phyloP scores from a whole-genome alignment of 1,284 basidiomycete species.

The Rhodotorula sp. region DNA sequence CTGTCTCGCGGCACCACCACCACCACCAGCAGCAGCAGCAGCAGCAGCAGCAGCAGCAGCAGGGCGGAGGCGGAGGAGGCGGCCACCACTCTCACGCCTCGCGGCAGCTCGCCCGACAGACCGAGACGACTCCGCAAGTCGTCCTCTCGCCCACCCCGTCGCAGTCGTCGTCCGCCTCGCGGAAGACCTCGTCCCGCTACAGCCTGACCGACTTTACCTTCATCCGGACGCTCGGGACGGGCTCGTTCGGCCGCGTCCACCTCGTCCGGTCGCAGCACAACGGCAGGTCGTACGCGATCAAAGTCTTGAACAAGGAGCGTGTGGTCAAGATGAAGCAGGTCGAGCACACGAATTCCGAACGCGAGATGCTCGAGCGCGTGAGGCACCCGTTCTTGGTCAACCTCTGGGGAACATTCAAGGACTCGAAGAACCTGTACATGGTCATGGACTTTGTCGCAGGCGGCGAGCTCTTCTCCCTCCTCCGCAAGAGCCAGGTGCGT shows the following conservation, averaged over 20 bases:
- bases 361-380: slow-evolving; percentile 81
- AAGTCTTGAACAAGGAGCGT: slow-evolving; percentile 89
- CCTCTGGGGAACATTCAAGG: slow-evolving; percentile 97
- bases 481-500: slow-evolving; percentile 80
- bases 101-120: slow-evolving; percentile 12
- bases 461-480: slow-evolving; percentile 88
- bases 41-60: too few species aligned
- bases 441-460: slow-evolving; percentile 99
- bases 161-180: slow-evolving; percentile 39
- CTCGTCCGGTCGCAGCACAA: slow-evolving; percentile 90
- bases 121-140: slow-evolving; percentile 15
- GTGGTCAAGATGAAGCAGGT: slow-evolving; percentile 96
- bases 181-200: slow-evolving; percentile 55
- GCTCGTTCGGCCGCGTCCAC: slow-evolving; percentile 92
- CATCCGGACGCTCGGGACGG: slow-evolving; percentile 70
- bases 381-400: slow-evolving; percentile 97
- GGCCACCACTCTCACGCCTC: slow-evolving; percentile 14
- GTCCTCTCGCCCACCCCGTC: slow-evolving; percentile 41
- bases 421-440: slow-evolving; percentile 93
- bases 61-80: slow-evolving; percentile 11
- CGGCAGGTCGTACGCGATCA: slow-evolving; percentile 88
- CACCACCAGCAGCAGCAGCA: too few species aligned
- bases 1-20: slow-evolving; percentile 12
- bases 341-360: slow-evolving; percentile 96
- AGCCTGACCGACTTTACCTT: slow-evolving; percentile 54